Conservation (phyloP, 768 basidiomycete species). For the Tylopilus plumbeoviolaceoides region DNA sequence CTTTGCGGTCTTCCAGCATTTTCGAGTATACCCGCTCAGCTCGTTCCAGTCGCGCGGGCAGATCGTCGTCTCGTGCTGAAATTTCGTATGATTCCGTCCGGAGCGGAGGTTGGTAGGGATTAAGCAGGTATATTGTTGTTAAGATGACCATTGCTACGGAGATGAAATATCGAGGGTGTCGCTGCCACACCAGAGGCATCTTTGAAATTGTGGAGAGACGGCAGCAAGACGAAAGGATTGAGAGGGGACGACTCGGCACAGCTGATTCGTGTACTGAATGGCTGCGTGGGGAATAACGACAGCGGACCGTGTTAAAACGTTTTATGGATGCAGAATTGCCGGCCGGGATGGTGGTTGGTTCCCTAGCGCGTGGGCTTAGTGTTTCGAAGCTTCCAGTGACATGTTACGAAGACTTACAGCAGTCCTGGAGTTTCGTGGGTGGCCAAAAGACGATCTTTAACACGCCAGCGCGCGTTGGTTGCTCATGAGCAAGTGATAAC, state of each 20-base stretch:
- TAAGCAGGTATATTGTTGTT: conserved; percentile 46
- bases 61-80: conserved; percentile 30
- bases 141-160: conserved; percentile 39
- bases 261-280: conserved; percentile 6
- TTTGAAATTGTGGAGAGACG: conserved; percentile 3
- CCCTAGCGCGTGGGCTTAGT: neutral
- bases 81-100: conserved; percentile 21
- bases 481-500: conserved; percentile 20
- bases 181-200: conserved; percentile 34
- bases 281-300: conserved; percentile 10
- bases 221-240: conserved; percentile 2
- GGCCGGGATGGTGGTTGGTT: neutral
- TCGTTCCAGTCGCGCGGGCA: conserved; percentile 39
- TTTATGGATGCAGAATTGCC: conserved; percentile 2
- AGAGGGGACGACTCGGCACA: conserved; percentile 4
- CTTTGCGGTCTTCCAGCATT: conserved; percentile 38
- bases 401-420: conserved; percentile 13
- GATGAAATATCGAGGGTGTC: conserved; percentile 53
- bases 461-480: conserved; percentile 1
- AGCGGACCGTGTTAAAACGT: conserved; percentile 9
- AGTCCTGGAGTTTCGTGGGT: conserved; percentile 1
- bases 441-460: conserved; percentile 6
- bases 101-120: conserved; percentile 31
- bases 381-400: neutral
- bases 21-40: conserved; percentile 46